Evolutionary conservation across 2,329 filamentous ascomycete genomes (phyloP), one percentile per base, ranked within the genome.

Genomic region (Cryoendolithus antarcticus): DNA sequence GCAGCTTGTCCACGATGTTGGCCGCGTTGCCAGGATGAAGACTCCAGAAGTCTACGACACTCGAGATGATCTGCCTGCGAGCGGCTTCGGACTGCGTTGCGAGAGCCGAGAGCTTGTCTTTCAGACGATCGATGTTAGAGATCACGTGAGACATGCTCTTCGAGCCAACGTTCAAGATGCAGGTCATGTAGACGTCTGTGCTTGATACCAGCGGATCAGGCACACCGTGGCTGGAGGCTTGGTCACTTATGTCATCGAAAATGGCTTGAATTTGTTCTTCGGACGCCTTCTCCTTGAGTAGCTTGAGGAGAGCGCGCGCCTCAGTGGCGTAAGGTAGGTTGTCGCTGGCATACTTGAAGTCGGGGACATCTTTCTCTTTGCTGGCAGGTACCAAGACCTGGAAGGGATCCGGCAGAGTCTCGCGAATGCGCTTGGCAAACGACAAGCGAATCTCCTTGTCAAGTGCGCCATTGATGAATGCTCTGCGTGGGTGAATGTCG

Each of bases 401-500:
- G 56, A 94, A 96, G 6, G 80, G 76, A 38, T 82, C 78, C 1
- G 89, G 91, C 6, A 98, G 68, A 4, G 91, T 96, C 46, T 88
- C 88, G 60, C 91, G 88, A 56, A 98, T 94, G 41, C 91, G 80
- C 62, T 94, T 89, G 0, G 91, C 86, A 59, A 98, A 98, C 55
- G 86, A 95, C 36, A 98, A 70, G 4, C 91, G 81, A 48, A 98
- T 93, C 64, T 98, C 91, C 66, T 96, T 96, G 57, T 98, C 91
- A 42, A 98, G 65, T 3, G 86, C 82, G 12, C 86, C 89, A 38
- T 80, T 70, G 48, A 98, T 91, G 62, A 98, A 95, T 27, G 89
- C 85, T 64, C 95, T 95, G 64, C 80, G 82, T 1, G 91, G 88
- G 57, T 94, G 77, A 28, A 91, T 65, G 44, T 80, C 69, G 0